Conservation (phyloP, 1,284 basidiomycete genomes). For the Afroboletus lepidellus region DNA sequence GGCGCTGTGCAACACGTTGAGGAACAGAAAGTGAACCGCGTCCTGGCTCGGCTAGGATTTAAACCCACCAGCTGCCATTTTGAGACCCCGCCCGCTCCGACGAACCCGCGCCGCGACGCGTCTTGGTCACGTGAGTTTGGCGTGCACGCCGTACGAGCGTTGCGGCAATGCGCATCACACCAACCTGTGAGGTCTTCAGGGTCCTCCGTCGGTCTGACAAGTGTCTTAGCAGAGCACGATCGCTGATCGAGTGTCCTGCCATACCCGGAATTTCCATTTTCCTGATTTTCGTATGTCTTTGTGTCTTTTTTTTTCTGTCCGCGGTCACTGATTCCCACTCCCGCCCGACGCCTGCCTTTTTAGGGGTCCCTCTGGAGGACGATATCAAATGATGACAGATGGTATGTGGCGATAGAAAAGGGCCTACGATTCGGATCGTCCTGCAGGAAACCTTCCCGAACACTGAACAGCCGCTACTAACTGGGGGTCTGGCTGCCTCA, state of each 20-base stretch:
- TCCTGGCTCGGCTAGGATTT: conserved; percentile 32
- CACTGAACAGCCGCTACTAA: conserved; percentile 30
- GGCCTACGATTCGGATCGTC: conserved; percentile 24
- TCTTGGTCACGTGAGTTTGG: conserved; percentile 24
- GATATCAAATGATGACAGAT: conserved; percentile 38
- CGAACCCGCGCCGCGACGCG: conserved; percentile 32
- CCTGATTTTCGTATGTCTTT: conserved; percentile 7
- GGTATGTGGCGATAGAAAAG: conserved; percentile 35
- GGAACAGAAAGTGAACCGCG: conserved; percentile 24
- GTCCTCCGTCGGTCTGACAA: too few species aligned
- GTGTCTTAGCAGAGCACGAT: conserved; percentile 11
- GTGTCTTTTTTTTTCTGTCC: not conserved
- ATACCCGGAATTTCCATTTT: conserved; percentile 18
- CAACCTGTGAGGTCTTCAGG: too few species aligned
- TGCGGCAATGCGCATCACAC: not conserved
- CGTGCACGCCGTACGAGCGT: not conserved
- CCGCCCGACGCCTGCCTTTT: conserved; percentile 23
- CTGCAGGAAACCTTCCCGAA: conserved; percentile 30
- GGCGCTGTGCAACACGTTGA: conserved; percentile 36
- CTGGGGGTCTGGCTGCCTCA: conserved; percentile 46
- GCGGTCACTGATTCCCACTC: conserved; percentile 12
- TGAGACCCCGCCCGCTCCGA: conserved; percentile 35
- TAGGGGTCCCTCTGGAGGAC: conserved; percentile 23
- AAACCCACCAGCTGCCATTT: conserved; percentile 29
- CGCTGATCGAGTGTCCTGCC: conserved; percentile 23